Evolutionary conservation across 2,329 filamentous ascomycete species (phyloP).

Genomic region (Phialophora expanda): DNA sequence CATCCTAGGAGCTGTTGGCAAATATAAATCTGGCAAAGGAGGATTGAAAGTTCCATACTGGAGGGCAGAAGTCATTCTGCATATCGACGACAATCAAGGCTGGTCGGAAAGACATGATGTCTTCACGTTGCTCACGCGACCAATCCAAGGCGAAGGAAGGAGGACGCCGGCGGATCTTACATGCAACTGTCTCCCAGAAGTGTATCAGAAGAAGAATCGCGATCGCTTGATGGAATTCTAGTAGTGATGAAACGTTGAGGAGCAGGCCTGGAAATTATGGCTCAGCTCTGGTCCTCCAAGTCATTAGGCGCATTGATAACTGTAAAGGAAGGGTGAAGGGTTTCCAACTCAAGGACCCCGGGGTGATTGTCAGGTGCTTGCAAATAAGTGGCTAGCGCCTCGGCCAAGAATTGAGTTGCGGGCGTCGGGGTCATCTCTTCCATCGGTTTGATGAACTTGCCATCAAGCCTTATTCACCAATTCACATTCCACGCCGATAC

Average conservation of each 20-base stretch:
- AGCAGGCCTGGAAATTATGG: background rate
- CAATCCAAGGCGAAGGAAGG: background rate
- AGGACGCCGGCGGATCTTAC: background rate
- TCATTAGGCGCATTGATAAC: background rate
- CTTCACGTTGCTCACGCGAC: background rate
- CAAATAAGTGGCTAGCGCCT: slow-evolving; percentile 5
- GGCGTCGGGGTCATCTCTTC: slow-evolving; percentile 31
- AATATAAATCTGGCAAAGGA: background rate
- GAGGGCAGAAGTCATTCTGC: slow-evolving; percentile 94
- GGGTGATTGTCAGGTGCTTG: background rate
- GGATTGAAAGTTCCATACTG: slow-evolving; percentile 64
- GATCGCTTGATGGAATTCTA: background rate
- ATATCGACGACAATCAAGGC: slow-evolving; percentile 81
- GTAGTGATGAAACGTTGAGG: background rate
- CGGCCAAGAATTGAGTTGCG: slow-evolving; percentile 35
- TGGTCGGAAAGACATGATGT: slow-evolving; percentile 50
- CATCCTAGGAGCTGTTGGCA: slow-evolving; percentile 61
- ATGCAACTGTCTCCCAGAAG: background rate
- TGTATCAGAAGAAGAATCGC: background rate
- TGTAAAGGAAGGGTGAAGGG: background rate
- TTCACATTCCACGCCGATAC: slow-evolving; percentile 16
- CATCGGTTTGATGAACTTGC: slow-evolving; percentile 27
- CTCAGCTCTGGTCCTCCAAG: background rate
- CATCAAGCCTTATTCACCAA: slow-evolving; percentile 28
- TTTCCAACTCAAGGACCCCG: background rate